Evolutionary conservation across 1,284 basidiomycete genomes (phyloP), one percentile per base, ranked within the genome.

Genomic region (Microbotryum violaceum): DNA sequence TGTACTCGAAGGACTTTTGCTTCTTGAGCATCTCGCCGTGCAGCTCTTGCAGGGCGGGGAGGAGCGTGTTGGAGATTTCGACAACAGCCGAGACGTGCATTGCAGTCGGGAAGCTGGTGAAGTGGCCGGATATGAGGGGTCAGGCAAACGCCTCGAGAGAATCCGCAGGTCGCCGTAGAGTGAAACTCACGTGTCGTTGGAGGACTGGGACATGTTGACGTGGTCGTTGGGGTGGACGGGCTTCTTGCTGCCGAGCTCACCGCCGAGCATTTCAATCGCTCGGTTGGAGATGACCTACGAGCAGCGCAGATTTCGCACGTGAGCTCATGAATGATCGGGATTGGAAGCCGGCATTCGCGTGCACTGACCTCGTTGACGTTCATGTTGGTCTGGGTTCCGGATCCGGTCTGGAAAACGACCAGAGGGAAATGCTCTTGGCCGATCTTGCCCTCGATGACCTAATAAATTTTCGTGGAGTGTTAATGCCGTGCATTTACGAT

Each of bases 211-310:
- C 89, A 90, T 97, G 81, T 99, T 99, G 73, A 97, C 94, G 79
- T 99, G 96, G 76, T 99, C 96, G 77, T 99, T 99, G 50, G 96
- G 96, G 78, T 99, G 96, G 14, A 99, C 93, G 31, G 96, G 96
- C 74, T 83, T 91, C 82, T 98, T 99, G 64, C 87, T 90, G 51
- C 96, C 96, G 59, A 97, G 81, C 78, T 96, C 83, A 31, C 96
- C 96, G 25, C 96, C 96, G 66, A 98, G 85, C 69, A 97, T 80
- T 79, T 99, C 91, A 73, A 98, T 99, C 45, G 96, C 96, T 65
- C 94, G 87, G 78, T 99, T 99, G 33, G 91, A 93, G 75, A 99
- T 96, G 74, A 98, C 94, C 88, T 90, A 57, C 16, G 14, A 7
- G n/a, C 6, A n/a, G 50, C 5, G 21, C 12, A 54, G 8, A 47